Conservation (phyloP, 768 basidiomycete species). For the Flagelloscypha sp. region DNA sequence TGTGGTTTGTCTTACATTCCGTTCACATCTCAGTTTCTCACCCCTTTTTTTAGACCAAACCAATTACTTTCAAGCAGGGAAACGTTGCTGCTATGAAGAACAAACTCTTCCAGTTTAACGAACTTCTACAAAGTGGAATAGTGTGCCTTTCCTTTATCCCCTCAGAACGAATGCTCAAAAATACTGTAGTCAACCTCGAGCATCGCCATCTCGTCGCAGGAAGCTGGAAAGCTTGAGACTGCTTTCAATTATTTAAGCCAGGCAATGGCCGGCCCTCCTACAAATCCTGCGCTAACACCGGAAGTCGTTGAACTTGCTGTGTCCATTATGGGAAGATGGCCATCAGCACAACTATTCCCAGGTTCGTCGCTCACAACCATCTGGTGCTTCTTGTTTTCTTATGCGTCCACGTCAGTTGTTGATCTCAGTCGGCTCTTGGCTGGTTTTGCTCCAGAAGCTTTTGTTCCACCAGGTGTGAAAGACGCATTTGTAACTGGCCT, state of each 20-base stretch:
- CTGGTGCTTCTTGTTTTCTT: constrained; percentile 1
- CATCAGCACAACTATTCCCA: constrained; percentile 62
- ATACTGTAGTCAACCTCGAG: constrained; percentile 52
- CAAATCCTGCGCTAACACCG: constrained; percentile 28
- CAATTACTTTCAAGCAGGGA: constrained; percentile 79
- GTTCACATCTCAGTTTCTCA: not conserved
- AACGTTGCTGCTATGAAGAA: constrained; percentile 70
- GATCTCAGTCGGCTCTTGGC: constrained; percentile 76
- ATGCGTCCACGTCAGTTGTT: constrained; percentile 45
- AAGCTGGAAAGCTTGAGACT: constrained; percentile 50
- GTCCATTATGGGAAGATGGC: constrained; percentile 67
- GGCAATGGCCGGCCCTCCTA: constrained; percentile 30
- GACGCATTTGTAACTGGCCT: constrained; percentile 52
- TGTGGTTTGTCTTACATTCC: constrained; percentile 19
- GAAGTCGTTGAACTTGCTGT: constrained; percentile 55
- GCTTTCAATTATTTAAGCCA: constrained; percentile 51
- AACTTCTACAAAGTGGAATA: constrained; percentile 56
- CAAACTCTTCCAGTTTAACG: constrained; percentile 72
- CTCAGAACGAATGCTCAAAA: not conserved
- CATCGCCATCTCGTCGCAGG: constrained; percentile 65
- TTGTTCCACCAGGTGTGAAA: constrained; percentile 34
- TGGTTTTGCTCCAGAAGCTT: constrained; percentile 50
- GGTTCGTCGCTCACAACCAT: constrained; percentile 27
- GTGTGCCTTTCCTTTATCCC: constrained; percentile 33
- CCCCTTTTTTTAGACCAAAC: constrained; percentile 37